Evolutionary conservation across 805 yeast genomes (phyloP), one percentile per base, ranked within the genome.

Genomic region (Yamadazyma phyllophila): DNA sequence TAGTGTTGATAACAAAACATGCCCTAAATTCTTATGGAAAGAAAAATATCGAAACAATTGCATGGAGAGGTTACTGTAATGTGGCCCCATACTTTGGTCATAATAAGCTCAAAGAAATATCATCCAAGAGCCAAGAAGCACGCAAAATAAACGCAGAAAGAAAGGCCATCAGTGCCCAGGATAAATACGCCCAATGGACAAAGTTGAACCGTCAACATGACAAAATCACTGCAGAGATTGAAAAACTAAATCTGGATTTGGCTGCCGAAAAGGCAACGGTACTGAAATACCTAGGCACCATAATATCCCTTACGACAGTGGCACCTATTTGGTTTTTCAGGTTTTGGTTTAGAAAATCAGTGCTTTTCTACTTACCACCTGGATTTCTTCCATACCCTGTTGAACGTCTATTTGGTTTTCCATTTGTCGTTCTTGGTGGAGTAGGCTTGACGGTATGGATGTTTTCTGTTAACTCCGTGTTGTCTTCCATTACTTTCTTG

Each of bases 141-240:
- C 60, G 63, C 12, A 62, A 66, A 14, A 58, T 81, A 16, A 71
- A 77, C 53, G 71, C 67, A 11, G 80, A 82, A 54, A 77, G 89
- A 49, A 70, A 79, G 26, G 51, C 73, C 2, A 78, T 90, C 8
- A 80, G 88, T 45, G 92, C 97, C 1, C 97, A 92, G 63, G 97
- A 94, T 61, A 83, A 94, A 57, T 94, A 92, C 63, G 97, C 97
- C 26, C 83, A 80, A 58, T 94, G 98, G 98, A 95, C 97, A 1
- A 89, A 89, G 62, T 73, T 91, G 50, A 91, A 89, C 58, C 77
- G 99, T 40, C 77, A 75, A 54, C 67, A 76, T 47, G 90, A 84
- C 52, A 74, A 77, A 48, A 58, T 87, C 41, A 71, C 74, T 36
- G 70, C 64, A 12, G 81, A 85, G 48, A 67, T 85, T 36, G 76